Evolutionary conservation across 2,329 filamentous ascomycete species (phyloP).

Genomic region (Trichoderma arundinaceum): DNA sequence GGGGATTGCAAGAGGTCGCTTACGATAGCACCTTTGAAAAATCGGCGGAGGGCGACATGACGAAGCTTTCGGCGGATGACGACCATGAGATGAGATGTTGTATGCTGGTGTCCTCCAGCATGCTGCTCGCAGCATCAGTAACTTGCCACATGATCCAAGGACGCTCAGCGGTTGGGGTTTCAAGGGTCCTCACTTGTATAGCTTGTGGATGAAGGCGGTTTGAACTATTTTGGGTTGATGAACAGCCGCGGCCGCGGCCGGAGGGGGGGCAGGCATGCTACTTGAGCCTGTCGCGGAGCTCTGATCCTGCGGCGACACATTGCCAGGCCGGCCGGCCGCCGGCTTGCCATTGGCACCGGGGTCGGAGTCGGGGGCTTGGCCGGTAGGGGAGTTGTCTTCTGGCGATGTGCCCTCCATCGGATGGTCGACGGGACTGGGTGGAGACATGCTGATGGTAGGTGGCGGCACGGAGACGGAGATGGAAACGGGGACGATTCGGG

Average conservation of each 20-base stretch:
- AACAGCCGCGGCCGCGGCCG: constrained; percentile 71
- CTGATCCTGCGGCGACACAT: constrained; percentile 49
- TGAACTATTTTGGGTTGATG: constrained; percentile 98
- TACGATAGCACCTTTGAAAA: constrained; percentile 98
- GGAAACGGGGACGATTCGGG: constrained; percentile 63
- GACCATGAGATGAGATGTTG: constrained; percentile 98
- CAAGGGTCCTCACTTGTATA: constrained; percentile 79
- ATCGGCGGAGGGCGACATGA: constrained; percentile 96
- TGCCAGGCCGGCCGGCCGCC: constrained; percentile 46
- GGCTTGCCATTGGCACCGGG: constrained; percentile 47
- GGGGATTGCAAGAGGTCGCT: constrained; percentile 48
- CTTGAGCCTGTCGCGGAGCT: constrained; percentile 40
- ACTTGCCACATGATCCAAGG: neutral
- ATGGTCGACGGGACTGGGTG: constrained; percentile 63
- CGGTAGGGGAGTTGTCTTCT: constrained; percentile 51
- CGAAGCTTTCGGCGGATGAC: constrained; percentile 90
- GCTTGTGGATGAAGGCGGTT: constrained; percentile 98
- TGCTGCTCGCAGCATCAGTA: constrained; percentile 45
- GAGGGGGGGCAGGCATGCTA: constrained; percentile 57
- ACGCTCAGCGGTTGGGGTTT: neutral
- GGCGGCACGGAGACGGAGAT: constrained; percentile 44
- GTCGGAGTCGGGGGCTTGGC: constrained; percentile 54
- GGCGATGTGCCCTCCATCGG: constrained; percentile 67
- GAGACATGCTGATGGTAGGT: constrained; percentile 64
- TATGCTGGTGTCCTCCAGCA: constrained; percentile 92